A percentile compares a stretch with the other conserved stretches of the same genome.
Conservation (phyloP, 306 rosid species). For the barrel medic (Medicago truncatula) region DNA sequence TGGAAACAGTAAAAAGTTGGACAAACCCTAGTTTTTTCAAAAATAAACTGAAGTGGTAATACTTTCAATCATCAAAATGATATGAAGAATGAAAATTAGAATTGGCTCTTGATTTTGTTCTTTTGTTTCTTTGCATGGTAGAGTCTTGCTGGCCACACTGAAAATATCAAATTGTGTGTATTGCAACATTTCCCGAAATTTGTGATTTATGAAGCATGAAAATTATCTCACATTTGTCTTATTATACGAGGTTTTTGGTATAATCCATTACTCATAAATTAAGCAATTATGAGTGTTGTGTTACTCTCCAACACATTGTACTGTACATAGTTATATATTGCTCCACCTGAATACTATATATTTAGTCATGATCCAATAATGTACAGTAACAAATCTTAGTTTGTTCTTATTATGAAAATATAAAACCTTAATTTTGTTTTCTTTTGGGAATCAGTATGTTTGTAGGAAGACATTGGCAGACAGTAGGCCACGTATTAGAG, state of each 20-base stretch:
- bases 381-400: background rate
- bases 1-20: too few species aligned
- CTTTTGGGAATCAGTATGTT: slow-evolving; percentile 62
- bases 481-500: slow-evolving; percentile 89
- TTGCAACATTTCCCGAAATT: slow-evolving; percentile 2
- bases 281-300: slow-evolving; percentile 17
- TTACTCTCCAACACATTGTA: slow-evolving; percentile 30
- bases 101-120: background rate
- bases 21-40: too few species aligned
- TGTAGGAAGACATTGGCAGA: slow-evolving; percentile 95
- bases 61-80: slow-evolving; percentile 21
- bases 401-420: background rate
- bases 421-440: slow-evolving; percentile 4
- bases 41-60: background rate
- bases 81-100: background rate
- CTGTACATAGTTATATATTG: slow-evolving; percentile 22
- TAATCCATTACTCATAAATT: slow-evolving; percentile 17
- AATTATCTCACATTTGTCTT: slow-evolving; percentile 34
- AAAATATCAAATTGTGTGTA: slow-evolving; percentile 23
- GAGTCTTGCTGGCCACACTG: slow-evolving; percentile 21
- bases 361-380: slow-evolving; percentile 14
- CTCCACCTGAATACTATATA: slow-evolving; percentile 28
- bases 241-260: slow-evolving; percentile 10
- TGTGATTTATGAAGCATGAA: slow-evolving; percentile 26
- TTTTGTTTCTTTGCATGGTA: slow-evolving; percentile 3